phyloP scores from a whole-genome alignment of 2,329 filamentous ascomycete genomes.

The Colletotrichum camelliae region DNA sequence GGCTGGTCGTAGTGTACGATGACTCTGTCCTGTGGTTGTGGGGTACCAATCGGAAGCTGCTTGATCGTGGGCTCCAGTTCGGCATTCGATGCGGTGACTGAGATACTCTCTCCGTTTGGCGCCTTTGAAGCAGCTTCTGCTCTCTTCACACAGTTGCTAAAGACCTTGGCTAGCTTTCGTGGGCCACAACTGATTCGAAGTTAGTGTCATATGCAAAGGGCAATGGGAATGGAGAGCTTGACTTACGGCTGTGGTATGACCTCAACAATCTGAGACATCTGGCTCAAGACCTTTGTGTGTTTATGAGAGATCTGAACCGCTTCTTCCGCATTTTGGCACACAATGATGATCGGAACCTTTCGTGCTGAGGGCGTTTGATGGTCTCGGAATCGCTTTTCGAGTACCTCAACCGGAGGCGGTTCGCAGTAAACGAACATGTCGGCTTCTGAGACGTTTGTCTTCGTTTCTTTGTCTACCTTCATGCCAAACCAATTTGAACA shows the following conservation, averaged over 20 bases:
- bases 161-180: slow-evolving; percentile 32
- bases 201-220: background rate
- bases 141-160: slow-evolving; percentile 27
- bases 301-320: slow-evolving; percentile 28
- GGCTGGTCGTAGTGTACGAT: background rate
- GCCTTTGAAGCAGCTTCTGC: background rate
- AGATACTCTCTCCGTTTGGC: background rate
- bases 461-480: slow-evolving; percentile 27
- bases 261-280: slow-evolving; percentile 31
- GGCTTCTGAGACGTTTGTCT: background rate
- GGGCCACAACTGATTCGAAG: slow-evolving; percentile 25
- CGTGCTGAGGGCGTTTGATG: background rate
- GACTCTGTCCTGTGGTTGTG: background rate
- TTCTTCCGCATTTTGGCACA: slow-evolving; percentile 34
- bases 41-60: background rate
- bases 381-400: slow-evolving; percentile 26
- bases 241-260: slow-evolving; percentile 34
- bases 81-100: background rate
- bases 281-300: slow-evolving; percentile 25
- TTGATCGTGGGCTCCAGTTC: background rate
- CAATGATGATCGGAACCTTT: slow-evolving; percentile 30
- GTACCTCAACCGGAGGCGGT: slow-evolving; percentile 25
- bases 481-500: slow-evolving; percentile 40
- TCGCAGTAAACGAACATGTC: slow-evolving; percentile 32
- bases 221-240: background rate